phyloP scores from a whole-genome alignment of 108 stramenopile species.

The Pinguiococcus pyrenoidosus region DNA sequence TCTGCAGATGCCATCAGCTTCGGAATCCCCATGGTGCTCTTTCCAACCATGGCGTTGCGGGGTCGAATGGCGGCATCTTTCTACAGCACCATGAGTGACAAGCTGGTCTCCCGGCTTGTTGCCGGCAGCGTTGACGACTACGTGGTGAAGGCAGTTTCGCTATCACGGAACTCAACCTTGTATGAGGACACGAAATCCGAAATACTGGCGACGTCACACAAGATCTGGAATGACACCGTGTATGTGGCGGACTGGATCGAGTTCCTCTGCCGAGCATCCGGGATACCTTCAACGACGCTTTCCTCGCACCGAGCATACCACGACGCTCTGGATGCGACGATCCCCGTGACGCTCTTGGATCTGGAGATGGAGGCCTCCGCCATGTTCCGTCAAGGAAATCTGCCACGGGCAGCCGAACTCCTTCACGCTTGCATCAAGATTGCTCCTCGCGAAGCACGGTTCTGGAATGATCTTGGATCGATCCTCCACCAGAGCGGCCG shows the following conservation, averaged over 20 bases:
- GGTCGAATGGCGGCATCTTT: slow-evolving; percentile 46
- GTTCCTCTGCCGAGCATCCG: too few relatives aligned
- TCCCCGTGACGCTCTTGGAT: too few relatives aligned
- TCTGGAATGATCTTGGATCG: slow-evolving; percentile 7
- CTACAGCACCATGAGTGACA: slow-evolving; percentile 26
- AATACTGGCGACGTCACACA: too few relatives aligned
- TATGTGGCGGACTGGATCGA: too few relatives aligned
- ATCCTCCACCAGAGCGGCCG: slow-evolving; percentile 5
- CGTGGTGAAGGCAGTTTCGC: too few relatives aligned
- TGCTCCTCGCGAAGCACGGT: background rate
- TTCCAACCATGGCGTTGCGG: slow-evolving; percentile 42
- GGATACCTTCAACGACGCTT: too few relatives aligned
- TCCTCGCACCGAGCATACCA: background rate
- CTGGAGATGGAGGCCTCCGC: too few relatives aligned
- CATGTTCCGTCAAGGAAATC: too few relatives aligned
- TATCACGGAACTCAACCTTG: too few relatives aligned
- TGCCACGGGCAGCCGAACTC: background rate
- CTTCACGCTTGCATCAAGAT: background rate
- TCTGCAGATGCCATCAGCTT: slow-evolving; percentile 46
- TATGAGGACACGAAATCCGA: too few relatives aligned
- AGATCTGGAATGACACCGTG: too few relatives aligned
- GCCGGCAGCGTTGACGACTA: slow-evolving; percentile 1
- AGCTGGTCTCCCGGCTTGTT: slow-evolving; percentile 4
- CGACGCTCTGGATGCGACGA: too few relatives aligned
- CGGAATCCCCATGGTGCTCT: slow-evolving; percentile 42